phyloP scores from a whole-genome alignment of 2,329 filamentous ascomycete species.

The Zopfia rhizophila region DNA sequence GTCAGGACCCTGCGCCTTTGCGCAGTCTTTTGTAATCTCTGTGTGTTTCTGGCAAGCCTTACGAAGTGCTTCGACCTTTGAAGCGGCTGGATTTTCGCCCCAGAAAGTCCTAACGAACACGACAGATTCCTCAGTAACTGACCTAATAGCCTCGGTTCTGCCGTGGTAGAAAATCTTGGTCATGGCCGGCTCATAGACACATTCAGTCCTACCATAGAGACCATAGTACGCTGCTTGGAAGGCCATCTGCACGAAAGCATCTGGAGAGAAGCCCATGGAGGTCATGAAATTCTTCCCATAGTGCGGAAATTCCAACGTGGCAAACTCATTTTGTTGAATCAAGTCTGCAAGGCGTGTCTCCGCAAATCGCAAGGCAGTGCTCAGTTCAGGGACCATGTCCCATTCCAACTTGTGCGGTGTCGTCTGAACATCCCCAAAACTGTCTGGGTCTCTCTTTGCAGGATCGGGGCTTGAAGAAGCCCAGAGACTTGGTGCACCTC shows the following conservation, averaged over 20 bases:
- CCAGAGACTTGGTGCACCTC: slow-evolving; percentile 91
- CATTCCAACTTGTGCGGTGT: slow-evolving; percentile 97
- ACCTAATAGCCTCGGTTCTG: slow-evolving; percentile 90
- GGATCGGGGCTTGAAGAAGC: slow-evolving; percentile 90
- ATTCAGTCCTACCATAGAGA: slow-evolving; percentile 91
- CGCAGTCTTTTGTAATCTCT: slow-evolving; percentile 81
- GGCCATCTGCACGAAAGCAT: slow-evolving; percentile 98
- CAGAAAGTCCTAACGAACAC: slow-evolving; percentile 94
- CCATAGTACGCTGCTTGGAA: slow-evolving; percentile 99
- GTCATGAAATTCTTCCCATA: slow-evolving; percentile 99
- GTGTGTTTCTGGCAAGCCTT: slow-evolving; percentile 87
- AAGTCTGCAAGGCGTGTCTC: slow-evolving; percentile 94
- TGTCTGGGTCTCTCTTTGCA: slow-evolving; percentile 87
- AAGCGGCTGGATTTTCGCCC: slow-evolving; percentile 83
- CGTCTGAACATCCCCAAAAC: slow-evolving; percentile 92
- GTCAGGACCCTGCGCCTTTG: slow-evolving; percentile 91
- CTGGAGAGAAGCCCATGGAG: slow-evolving; percentile 94
- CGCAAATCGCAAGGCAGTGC: slow-evolving; percentile 90
- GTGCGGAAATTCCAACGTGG: slow-evolving; percentile 85
- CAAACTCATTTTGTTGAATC: slow-evolving; percentile 96
- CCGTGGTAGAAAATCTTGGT: slow-evolving; percentile 94
- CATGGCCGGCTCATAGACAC: slow-evolving; percentile 98
- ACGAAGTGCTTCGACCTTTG: slow-evolving; percentile 86
- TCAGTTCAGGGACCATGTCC: slow-evolving; percentile 94
- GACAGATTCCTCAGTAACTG: slow-evolving; percentile 84